Evolutionary conservation across 768 basidiomycete species (phyloP).

Genomic region (Boletus bicolor): DNA sequence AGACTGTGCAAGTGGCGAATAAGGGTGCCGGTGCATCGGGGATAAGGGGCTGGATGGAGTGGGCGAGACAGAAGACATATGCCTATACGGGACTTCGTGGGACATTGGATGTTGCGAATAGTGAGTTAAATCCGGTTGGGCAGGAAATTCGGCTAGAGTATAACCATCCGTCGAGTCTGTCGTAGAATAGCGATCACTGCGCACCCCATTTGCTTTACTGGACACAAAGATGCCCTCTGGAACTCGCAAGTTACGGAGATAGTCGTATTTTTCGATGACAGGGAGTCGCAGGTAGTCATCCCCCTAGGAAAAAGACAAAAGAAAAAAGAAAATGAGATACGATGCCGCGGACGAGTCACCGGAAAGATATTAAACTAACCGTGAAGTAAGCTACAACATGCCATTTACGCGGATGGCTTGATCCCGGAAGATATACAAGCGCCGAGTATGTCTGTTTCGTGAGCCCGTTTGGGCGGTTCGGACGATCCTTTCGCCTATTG

Average conservation of each 20-base stretch:
- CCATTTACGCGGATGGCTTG: conserved; percentile 65
- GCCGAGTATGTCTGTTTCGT: conserved; percentile 87
- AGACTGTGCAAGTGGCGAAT: conserved; percentile 2
- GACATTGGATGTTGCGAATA: conserved; percentile 9
- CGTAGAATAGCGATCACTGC: conserved; percentile 23
- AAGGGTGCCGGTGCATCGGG: conserved; percentile 8
- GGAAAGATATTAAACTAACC: conserved; percentile 38
- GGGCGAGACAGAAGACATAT: conserved; percentile 16
- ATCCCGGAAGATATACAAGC: conserved; percentile 61
- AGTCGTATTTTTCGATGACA: conserved; percentile 70
- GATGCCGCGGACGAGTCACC: not conserved
- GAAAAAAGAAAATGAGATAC: conserved; percentile 6
- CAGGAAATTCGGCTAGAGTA: conserved; percentile 7
- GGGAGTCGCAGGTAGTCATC: conserved; percentile 69
- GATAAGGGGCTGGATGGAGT: conserved; percentile 15
- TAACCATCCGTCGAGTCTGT: conserved; percentile 20
- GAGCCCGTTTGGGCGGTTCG: conserved; percentile 75
- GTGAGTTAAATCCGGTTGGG: conserved; percentile 2
- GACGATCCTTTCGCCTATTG: conserved; percentile 70
- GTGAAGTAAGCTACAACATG: conserved; percentile 83
- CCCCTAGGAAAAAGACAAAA: conserved; percentile 39
- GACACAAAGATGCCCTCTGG: conserved; percentile 73
- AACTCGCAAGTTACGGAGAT: conserved; percentile 62
- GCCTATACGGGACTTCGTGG: conserved; percentile 11
- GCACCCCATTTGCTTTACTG: conserved; percentile 48